Evolutionary conservation across 495 filamentous ascomycete genomes (phyloP).

Genomic region (Venustampulla echinocandica): DNA sequence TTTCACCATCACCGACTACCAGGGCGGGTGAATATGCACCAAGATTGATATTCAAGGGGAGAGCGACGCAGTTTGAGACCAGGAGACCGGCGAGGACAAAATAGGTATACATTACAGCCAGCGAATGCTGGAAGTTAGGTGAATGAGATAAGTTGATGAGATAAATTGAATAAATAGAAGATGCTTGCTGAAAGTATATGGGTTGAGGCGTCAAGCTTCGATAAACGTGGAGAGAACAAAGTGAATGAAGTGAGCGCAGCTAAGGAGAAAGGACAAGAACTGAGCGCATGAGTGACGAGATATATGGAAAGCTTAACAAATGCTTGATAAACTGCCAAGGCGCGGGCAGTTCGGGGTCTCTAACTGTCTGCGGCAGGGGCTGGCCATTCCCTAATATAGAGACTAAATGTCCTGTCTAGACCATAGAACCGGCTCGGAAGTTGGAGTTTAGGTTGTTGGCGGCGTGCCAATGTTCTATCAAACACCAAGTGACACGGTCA

Average conservation of each 20-base stretch:
- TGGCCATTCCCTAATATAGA: slow-evolving; percentile 7
- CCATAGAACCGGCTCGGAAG: background rate
- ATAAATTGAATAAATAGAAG: slow-evolving; percentile 24
- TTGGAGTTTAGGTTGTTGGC: slow-evolving; percentile 4
- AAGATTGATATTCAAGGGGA: slow-evolving; percentile 53
- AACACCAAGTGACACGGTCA: slow-evolving; percentile 16
- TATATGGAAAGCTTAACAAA: slow-evolving; percentile 14
- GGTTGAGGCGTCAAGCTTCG: slow-evolving; percentile 23
- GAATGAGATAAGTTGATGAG: slow-evolving; percentile 15
- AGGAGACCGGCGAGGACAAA: slow-evolving; percentile 33
- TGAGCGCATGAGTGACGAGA: slow-evolving; percentile 9
- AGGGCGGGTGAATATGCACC: slow-evolving; percentile 51
- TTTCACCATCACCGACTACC: slow-evolving; percentile 55
- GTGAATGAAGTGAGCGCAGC: slow-evolving; percentile 18
- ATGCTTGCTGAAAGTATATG: no score
- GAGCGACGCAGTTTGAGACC: slow-evolving; percentile 31
- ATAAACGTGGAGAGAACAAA: slow-evolving; percentile 32
- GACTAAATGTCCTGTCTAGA: background rate
- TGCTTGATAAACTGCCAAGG: slow-evolving; percentile 1
- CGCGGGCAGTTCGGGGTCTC: background rate
- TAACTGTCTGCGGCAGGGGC: slow-evolving; percentile 7
- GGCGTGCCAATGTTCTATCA: slow-evolving; percentile 20
- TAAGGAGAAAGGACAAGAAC: slow-evolving; percentile 1
- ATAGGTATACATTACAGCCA: slow-evolving; percentile 39
- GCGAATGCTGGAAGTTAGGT: background rate